Percentiles rank a stretch among this genome's conserved stretches.
phyloP scores from a whole-genome alignment of 2,329 filamentous ascomycete genomes.

The Albifimbria verrucaria region DNA sequence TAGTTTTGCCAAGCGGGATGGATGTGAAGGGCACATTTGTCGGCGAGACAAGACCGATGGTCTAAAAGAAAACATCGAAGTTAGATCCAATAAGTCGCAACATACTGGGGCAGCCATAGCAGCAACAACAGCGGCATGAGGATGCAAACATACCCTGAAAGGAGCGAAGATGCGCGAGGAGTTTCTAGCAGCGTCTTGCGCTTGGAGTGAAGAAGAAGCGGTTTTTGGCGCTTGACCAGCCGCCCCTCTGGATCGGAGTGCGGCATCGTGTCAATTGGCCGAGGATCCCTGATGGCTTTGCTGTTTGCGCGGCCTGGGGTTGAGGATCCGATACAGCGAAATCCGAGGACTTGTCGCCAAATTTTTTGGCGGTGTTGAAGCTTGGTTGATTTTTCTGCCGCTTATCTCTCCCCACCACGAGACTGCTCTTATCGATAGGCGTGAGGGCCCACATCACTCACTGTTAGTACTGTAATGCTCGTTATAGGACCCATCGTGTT shows the following conservation, averaged over 20 bases:
- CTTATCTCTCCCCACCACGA: constrained; percentile 8
- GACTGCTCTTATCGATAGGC: background rate
- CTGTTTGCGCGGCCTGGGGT: background rate
- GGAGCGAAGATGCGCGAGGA: constrained; percentile 87
- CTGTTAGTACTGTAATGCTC: too few relatives aligned
- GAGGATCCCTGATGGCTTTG: background rate
- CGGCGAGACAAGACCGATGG: constrained; percentile 88
- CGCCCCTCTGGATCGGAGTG: constrained; percentile 59
- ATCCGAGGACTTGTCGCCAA: constrained; percentile 12
- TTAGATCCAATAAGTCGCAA: too few relatives aligned
- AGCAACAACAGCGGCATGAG: background rate
- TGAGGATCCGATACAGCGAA: too few relatives aligned
- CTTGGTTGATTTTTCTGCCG: constrained; percentile 19
- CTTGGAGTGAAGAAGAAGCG: constrained; percentile 35
- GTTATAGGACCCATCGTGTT: too few relatives aligned
- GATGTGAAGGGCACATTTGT: constrained; percentile 88
- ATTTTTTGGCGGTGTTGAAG: constrained; percentile 27
- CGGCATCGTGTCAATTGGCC: constrained; percentile 42
- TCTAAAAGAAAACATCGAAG: constrained; percentile 47
- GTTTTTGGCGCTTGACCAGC: constrained; percentile 71
- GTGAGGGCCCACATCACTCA: too few relatives aligned
- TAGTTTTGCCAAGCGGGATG: constrained; percentile 85
- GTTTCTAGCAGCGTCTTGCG: constrained; percentile 34
- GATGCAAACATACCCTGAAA: constrained; percentile 66
- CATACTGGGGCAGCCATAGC: too few relatives aligned